Base-by-base conservation (phyloP, 2,329 filamentous ascomycete species). In the Diplocarpon rosae region DNA sequence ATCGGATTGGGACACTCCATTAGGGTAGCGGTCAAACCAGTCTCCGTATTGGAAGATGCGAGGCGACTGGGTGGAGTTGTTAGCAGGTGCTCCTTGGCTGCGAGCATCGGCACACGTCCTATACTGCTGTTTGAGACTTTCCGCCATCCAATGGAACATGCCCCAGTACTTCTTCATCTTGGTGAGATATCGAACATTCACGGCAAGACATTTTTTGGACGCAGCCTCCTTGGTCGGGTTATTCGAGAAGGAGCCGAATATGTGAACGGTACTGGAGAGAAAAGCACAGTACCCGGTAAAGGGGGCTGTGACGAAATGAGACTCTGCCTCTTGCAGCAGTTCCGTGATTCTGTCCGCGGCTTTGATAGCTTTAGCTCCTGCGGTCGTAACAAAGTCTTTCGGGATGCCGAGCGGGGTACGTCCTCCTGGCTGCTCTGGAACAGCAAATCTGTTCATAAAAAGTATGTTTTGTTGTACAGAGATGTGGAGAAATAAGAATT, bases 111-210 rank as follows among this genome's bases (percentile, higher is more conserved):
- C 81, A 55, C 88, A 90, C 38, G 80, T 77, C 41, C 84, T 78
- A 61, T 95, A 98, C 49, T 93, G 79, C 43, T 90, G 84, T 48
- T 92, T 88, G 30, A 95, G 73, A 57, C 90, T 92, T 61, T 96
- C 89, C 1, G 87, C 83, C 75, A 96, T 89, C 67, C 88, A 95
- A 61, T 95, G 86, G 60, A 96, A 95, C 83, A 95, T 94, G 48
- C 90, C 92, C 92, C 92, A 98, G 58, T 92, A 89, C 48, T 85
- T 85, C 69, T 95, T 95, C 85, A 96, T 94, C 64, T 86, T 92
- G 43, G 83, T 83, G 36, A 98, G 67, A 57, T 92, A 96, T 58
- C 83, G 85, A 56, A 96, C 83, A 53, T 95, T 96, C 52, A 81
- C 85, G 1, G 84, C 80, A 13, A 95, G 69, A 57, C 95, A 89